Conservation (phyloP, 192 early-diverging fungal genomes). For the Umbelopsis isabellina region DNA sequence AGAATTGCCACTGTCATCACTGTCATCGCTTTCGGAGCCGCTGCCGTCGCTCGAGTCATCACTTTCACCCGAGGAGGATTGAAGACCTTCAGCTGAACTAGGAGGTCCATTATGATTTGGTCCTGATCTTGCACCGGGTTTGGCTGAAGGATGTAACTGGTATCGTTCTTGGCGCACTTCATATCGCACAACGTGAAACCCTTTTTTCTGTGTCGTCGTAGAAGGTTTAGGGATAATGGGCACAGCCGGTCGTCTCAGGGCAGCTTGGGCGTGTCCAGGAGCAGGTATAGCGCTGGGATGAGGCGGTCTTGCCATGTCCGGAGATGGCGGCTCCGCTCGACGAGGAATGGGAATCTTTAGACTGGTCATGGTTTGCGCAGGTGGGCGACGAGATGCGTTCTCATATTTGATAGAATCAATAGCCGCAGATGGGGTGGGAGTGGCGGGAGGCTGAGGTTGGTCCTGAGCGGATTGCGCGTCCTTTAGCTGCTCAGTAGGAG, state of each 20-base stretch:
- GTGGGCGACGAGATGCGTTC: background rate
- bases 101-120: background rate
- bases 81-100: background rate
- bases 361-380: background rate
- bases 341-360: conserved; percentile 18
- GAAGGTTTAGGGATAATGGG: background rate
- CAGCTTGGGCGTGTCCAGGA: conserved; percentile 6
- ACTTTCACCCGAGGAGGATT: too few species aligned
- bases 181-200: conserved; percentile 12
- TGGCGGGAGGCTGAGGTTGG: conserved; percentile 5
- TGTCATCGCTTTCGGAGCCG: background rate
- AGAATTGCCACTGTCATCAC: background rate
- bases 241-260: conserved; percentile 4
- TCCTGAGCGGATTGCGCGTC: background rate
- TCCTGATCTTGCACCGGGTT: background rate
- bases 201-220: background rate
- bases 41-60: background rate
- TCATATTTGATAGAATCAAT: conserved; percentile 13
- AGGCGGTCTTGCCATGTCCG: conserved; percentile 10
- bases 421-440: conserved; percentile 10
- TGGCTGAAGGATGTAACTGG: background rate
- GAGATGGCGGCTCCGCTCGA: conserved; percentile 9
- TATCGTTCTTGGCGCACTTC: conserved; percentile 15
- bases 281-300: conserved; percentile 17
- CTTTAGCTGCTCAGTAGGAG: background rate